Base-by-base conservation (phyloP, 2,329 filamentous ascomycete species). In the Piedraia hortae region DNA sequence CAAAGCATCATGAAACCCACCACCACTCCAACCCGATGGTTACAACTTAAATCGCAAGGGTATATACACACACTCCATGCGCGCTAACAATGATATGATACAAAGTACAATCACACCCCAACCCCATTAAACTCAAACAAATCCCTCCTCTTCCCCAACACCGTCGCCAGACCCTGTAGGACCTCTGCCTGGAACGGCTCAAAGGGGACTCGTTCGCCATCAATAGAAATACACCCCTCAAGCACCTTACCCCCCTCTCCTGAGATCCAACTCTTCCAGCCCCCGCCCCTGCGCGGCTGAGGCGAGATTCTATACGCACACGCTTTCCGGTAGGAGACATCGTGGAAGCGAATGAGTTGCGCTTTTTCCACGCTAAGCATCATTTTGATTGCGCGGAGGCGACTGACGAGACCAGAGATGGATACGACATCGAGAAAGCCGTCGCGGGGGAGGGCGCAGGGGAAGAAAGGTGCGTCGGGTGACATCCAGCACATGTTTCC, bases 401-500 rank as follows among this genome's bases (percentile, higher is more conserved):
- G 59, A 2, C 64, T 53, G 10, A 90, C 58, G 31, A 74, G 65
- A 26, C 77, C 80, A 26, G 75, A 60, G 28, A 88, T 66, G 22
- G 62, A 72, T 26, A 91, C 56, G 6, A 93, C 53, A 42, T 97
- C 85, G 48, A 90, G 63, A 29, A 69, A 57, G 6, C 82, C 85
- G 38, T 97, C 85, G 19, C 65, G 65, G 8, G 78, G 71, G 5
- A 82, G 56, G 0, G 82, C 61, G 1, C 74, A 69, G 12, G 75
- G 56, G 54, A 89, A 97, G 51, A 93, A 89, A 37, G 78, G 77
- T 26, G 68, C 59, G 31, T 82, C 69, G 7, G 75, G 59, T 0
- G 80, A 68, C 75, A 97, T 82, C 45, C 71, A 88, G 12, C 72
- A 65, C 69, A 93, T 88, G 42, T 91, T 97, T 29, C 85, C 85